phyloP scores from a whole-genome alignment of 345 rosid genomes.

The Litchi chinensis region DNA sequence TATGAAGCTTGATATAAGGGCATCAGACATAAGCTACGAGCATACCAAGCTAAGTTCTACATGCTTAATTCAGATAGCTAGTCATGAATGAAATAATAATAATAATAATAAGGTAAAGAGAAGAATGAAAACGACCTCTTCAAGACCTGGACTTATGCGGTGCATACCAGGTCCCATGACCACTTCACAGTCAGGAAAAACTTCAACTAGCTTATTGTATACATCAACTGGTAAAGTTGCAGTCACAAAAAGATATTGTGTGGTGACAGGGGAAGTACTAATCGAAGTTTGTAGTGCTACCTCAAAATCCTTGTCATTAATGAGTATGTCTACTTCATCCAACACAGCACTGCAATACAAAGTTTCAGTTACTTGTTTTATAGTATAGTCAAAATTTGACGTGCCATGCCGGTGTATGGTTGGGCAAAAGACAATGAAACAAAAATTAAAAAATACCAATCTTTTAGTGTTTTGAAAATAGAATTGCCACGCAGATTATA shows the following conservation, averaged over 20 bases:
- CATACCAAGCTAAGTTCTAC: conserved; percentile 1
- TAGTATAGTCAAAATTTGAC: not conserved
- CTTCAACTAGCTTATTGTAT: conserved; percentile 82
- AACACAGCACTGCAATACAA: conserved; percentile 64
- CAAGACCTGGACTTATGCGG: conserved; percentile 76
- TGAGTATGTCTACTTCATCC: conserved; percentile 91
- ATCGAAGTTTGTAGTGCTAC: conserved; percentile 70
- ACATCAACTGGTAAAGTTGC: conserved; percentile 86
- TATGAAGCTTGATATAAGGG: conserved; percentile 4
- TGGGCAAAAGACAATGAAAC: not conserved
- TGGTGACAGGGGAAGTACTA: conserved; percentile 63
- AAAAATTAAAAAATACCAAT: not conserved
- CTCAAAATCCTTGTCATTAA: conserved; percentile 81
- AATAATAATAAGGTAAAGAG: not conserved
- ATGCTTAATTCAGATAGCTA: not conserved
- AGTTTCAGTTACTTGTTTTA: conserved; percentile 9
- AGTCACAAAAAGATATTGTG: conserved; percentile 88
- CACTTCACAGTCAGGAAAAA: conserved; percentile 82
- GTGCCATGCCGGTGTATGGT: not conserved
- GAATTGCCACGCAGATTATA: not conserved
- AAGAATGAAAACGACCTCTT: conserved; percentile 62
- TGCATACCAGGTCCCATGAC: conserved; percentile 95
- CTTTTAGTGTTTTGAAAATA: not conserved
- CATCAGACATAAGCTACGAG: not conserved
- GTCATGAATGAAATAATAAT: not conserved